A percentile compares a stretch with the other conserved stretches of the same genome.
These are phyloP conservation scores for Lentithecium fluviatile DNA, from an alignment of 495 filamentous ascomycete genomes.

Conservation along the genomic window DNA sequence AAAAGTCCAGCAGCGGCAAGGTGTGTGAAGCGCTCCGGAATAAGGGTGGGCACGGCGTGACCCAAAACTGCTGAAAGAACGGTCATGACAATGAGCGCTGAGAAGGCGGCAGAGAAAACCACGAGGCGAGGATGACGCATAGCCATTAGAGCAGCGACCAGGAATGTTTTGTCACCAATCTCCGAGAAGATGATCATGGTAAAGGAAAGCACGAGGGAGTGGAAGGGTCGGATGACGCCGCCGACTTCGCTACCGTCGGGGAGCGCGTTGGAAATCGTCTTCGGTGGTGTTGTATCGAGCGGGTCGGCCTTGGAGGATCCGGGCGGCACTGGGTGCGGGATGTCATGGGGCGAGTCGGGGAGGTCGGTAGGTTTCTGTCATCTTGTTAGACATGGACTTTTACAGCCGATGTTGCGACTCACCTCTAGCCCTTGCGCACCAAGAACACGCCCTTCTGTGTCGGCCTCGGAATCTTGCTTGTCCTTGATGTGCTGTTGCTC, in stretches of 20 bases:
- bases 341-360: conserved; percentile 76
- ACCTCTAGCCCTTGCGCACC: conserved; percentile 68
- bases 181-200: conserved; percentile 98
- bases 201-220: conserved; percentile 88
- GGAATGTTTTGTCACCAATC: conserved; percentile 97
- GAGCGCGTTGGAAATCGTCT: conserved; percentile 36
- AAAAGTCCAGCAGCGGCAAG: conserved; percentile 83
- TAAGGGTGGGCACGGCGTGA: conserved; percentile 86
- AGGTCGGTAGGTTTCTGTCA: conserved; percentile 77
- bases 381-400: conserved; percentile 27
- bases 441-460: conserved; percentile 26
- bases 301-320: conserved; percentile 53
- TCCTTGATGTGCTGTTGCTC: conserved; percentile 59
- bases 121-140: conserved; percentile 95
- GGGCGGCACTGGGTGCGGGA: conserved; percentile 69
- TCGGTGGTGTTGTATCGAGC: conserved; percentile 56
- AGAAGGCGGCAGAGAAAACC: conserved; percentile 92
- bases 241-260: conserved; percentile 49
- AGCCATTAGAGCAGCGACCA: conserved; percentile 96
- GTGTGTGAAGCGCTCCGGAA: conserved; percentile 84
- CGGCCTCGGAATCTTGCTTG: conserved; percentile 46
- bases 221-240: conserved; percentile 76
- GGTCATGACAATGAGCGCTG: conserved; percentile 89
- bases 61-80: conserved; percentile 94
- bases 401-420: conserved; percentile 23